phyloP scores from a whole-genome alignment of 768 basidiomycete genomes.

The Pulveroboletus frians region DNA sequence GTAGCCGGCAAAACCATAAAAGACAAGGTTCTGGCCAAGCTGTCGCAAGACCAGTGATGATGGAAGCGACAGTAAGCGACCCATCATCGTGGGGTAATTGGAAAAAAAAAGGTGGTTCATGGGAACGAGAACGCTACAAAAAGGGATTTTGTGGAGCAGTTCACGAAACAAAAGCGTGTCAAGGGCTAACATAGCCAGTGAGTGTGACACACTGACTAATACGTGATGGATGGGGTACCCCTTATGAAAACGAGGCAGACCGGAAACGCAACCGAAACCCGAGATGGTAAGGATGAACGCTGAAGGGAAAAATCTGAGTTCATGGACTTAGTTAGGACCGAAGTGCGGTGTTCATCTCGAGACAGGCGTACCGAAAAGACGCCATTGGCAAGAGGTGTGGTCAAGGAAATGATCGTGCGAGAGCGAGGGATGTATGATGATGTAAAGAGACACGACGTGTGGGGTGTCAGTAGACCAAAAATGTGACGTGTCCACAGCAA shows the following conservation, averaged over 20 bases:
- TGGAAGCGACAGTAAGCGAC: constrained; percentile 1
- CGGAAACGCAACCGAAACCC: constrained; percentile 9
- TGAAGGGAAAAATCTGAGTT: constrained; percentile 11
- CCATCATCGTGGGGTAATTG: constrained; percentile 23
- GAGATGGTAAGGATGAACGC: constrained; percentile 15
- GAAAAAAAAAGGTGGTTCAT: not conserved
- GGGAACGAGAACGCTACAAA: constrained; percentile 3
- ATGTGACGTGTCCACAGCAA: constrained; percentile 13
- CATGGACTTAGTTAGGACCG: constrained; percentile 21
- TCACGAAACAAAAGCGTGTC: constrained; percentile 3
- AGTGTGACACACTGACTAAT: constrained; percentile 8
- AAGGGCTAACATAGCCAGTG: constrained; percentile 7
- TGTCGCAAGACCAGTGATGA: not conserved
- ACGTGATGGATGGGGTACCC: constrained; percentile 11
- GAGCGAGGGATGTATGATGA: constrained; percentile 13
- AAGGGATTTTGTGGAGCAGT: constrained; percentile 17
- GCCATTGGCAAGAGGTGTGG: constrained; percentile 7
- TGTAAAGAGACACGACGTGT: constrained; percentile 25
- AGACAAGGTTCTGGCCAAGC: constrained; percentile 6
- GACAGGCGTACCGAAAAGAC: constrained; percentile 7
- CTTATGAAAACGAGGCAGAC: constrained; percentile 19
- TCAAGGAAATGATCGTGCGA: constrained; percentile 12
- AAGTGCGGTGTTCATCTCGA: constrained; percentile 8
- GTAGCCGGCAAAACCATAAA: not conserved
- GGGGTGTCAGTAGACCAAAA: constrained; percentile 12